Evolutionary conservation across 2,329 filamentous ascomycete species (phyloP).

Genomic region (Leptodontidium sp.): DNA sequence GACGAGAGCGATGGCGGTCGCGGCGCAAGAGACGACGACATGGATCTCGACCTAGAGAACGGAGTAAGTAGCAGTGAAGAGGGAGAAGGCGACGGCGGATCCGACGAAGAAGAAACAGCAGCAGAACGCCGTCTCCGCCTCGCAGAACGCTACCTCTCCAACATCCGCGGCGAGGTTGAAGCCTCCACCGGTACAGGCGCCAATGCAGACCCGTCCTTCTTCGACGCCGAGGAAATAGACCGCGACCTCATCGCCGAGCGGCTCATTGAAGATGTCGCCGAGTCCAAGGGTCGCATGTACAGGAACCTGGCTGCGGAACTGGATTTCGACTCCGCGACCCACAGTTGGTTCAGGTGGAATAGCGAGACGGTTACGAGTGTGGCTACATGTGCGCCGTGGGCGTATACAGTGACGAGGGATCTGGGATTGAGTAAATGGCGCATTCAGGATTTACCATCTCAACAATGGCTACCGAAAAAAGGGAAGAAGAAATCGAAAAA

Average conservation of each 20-base stretch:
- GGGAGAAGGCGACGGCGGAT: conserved; percentile 28
- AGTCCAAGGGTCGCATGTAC: conserved; percentile 90
- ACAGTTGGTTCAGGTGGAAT: conserved; percentile 81
- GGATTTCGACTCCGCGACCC: conserved; percentile 70
- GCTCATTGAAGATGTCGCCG: conserved; percentile 89
- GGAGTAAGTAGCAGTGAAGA: conserved; percentile 66
- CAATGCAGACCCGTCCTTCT: conserved; percentile 78
- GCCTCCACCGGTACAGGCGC: conserved; percentile 46
- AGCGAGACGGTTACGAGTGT: conserved; percentile 81
- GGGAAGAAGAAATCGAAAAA: conserved; percentile 63
- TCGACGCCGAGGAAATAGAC: conserved; percentile 94
- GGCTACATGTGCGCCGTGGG: conserved; percentile 79
- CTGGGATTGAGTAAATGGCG: conserved; percentile 88
- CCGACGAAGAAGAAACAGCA: conserved; percentile 76
- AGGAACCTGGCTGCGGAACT: conserved; percentile 78
- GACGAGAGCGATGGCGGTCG: conserved; percentile 69
- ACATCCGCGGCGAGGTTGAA: conserved; percentile 80
- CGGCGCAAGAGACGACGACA: conserved; percentile 66
- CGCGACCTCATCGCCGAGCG: conserved; percentile 90
- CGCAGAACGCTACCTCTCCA: conserved; percentile 92
- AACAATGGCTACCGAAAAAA: conserved; percentile 65
- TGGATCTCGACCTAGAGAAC: conserved; percentile 49
- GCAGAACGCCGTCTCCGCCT: conserved; percentile 86
- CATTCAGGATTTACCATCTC: conserved; percentile 69
- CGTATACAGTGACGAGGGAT: conserved; percentile 91